These are phyloP conservation scores for Mediolabrus comicus DNA, from an alignment of 108 stramenopile species.

Conservation along the genomic window DNA sequence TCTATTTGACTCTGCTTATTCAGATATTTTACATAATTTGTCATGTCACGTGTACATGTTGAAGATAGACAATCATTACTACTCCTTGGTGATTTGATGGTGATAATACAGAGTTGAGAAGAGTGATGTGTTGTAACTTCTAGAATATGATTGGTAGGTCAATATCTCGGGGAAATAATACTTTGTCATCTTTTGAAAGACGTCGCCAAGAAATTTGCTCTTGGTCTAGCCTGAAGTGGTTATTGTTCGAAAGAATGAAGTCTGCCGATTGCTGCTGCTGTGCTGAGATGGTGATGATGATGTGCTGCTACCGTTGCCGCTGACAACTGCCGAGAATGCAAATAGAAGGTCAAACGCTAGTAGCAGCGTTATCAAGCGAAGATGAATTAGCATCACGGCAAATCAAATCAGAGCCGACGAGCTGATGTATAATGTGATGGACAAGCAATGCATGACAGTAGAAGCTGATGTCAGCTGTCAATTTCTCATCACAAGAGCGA, in stretches of 20 bases:
- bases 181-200: neutral
- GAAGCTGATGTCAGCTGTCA: too few relatives aligned
- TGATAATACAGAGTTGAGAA: neutral
- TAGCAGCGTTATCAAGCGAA: neutral
- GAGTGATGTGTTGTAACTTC: neutral
- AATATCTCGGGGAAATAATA: neutral
- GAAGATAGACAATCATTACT: neutral
- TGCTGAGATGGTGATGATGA: too few relatives aligned
- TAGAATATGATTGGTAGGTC: neutral
- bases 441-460: too few relatives aligned
- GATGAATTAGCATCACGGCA: too few relatives aligned
- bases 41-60: neutral
- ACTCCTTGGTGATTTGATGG: neutral
- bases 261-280: neutral
- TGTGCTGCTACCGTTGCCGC: too few relatives aligned
- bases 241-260: neutral
- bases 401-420: too few relatives aligned
- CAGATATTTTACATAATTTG: neutral
- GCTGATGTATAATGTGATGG: too few relatives aligned
- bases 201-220: neutral
- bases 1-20: neutral
- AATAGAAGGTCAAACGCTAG: neutral
- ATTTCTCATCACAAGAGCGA: too few relatives aligned
- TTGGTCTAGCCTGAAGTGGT: neutral
- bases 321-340: neutral